Percentiles rank a stretch among this genome's conserved stretches.
These are phyloP conservation scores for Plasmodium gallinaceum DNA, from an alignment of 169 alveolate genomes.

Conservation along the genomic window DNA sequence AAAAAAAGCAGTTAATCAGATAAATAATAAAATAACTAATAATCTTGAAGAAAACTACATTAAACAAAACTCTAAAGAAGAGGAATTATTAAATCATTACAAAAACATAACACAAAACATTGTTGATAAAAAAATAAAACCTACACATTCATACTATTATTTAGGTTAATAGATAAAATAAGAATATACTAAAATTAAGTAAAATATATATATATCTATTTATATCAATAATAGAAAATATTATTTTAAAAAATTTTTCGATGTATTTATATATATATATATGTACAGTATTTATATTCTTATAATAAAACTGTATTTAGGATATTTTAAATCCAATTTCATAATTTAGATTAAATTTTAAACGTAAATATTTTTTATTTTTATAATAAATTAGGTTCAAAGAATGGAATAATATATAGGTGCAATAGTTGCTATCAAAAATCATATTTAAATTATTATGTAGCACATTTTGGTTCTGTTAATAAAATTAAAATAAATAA, in stretches of 20 bases:
- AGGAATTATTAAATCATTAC: constrained; percentile 58
- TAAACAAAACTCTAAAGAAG: constrained; percentile 46
- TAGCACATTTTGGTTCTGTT: constrained; percentile 72
- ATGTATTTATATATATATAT: neutral
- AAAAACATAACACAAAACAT: constrained; percentile 65
- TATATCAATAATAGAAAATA: neutral
- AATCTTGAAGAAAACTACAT: neutral
- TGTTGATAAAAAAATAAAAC: constrained; percentile 62
- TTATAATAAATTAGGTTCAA: constrained; percentile 33
- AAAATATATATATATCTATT: neutral
- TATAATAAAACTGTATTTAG: neutral
- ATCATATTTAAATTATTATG: constrained; percentile 60
- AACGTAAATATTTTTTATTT: neutral
- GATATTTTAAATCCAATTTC: too few relatives aligned
- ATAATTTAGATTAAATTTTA: too few relatives aligned
- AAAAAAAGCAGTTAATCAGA: neutral
- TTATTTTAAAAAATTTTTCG: neutral
- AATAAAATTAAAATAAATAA: constrained; percentile 63
- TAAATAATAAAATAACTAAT: neutral
- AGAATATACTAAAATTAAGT: neutral
- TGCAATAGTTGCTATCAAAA: constrained; percentile 76
- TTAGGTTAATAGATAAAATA: constrained; percentile 31
- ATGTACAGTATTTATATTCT: neutral
- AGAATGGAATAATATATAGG: constrained; percentile 72
- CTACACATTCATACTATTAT: constrained; percentile 69